Percentiles rank a stretch among this genome's conserved stretches.
Conservation (phyloP, 2,329 filamentous ascomycete species). For the Elsinoe perseae region DNA sequence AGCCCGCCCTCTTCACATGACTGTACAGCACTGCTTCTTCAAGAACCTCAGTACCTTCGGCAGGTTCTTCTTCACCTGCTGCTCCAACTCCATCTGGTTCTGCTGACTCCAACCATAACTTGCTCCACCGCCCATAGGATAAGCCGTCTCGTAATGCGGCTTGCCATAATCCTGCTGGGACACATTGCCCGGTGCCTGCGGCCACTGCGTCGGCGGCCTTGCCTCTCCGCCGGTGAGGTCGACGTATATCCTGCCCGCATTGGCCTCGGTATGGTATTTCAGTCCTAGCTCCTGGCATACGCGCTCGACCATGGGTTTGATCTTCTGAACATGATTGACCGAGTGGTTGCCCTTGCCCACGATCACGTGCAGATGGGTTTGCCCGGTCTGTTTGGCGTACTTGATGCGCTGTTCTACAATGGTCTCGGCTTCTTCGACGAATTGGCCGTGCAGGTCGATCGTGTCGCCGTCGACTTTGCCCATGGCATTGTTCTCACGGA, state of each 20-base stretch:
- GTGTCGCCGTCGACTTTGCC: conserved; percentile 70
- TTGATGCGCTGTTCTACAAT: conserved; percentile 81
- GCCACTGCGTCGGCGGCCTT: conserved; percentile 36
- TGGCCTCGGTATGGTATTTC: conserved; percentile 77
- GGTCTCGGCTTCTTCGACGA: conserved; percentile 87
- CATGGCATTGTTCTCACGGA: conserved; percentile 82
- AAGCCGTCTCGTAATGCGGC: conserved; percentile 34
- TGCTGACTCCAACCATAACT: conserved; percentile 32
- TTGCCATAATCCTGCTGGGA: conserved; percentile 41
- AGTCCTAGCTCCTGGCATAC: conserved; percentile 77
- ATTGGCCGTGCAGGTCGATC: conserved; percentile 91
- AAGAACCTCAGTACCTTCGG: conserved; percentile 56
- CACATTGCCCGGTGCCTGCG: conserved; percentile 31
- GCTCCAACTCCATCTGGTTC: conserved; percentile 49
- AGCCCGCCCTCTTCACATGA: conserved; percentile 53
- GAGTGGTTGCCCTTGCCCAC: conserved; percentile 94
- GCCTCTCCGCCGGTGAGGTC: conserved; percentile 69
- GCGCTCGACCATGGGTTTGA: conserved; percentile 89
- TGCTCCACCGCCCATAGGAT: conserved; percentile 33
- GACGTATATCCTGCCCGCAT: conserved; percentile 81
- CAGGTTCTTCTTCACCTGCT: conserved; percentile 54
- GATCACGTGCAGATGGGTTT: conserved; percentile 85
- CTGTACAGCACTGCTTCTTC: conserved; percentile 57
- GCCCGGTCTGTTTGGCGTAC: conserved; percentile 63
- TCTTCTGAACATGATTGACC: conserved; percentile 72